Evolutionary conservation across 345 rosid genomes (phyloP), one percentile per base, ranked within the genome.

Genomic region (Aethionema arabicum): DNA sequence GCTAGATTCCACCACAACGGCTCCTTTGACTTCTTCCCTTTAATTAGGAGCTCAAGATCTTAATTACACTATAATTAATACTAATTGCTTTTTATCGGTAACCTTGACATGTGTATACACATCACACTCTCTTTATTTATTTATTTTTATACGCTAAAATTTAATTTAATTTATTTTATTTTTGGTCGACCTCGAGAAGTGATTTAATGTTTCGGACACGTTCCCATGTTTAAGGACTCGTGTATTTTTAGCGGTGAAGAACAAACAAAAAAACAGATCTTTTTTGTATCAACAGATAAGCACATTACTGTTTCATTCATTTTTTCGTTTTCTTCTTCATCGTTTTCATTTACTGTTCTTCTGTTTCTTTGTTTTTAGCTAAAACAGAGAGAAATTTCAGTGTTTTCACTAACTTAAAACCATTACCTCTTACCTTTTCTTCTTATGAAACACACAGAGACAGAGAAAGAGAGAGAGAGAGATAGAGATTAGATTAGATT

Each of bases 241-340:
- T 16, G 48, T 33, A 37, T 11, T 56, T 33, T 63, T 12, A 41
- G 35, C 48, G 69, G 69, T 70, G 55, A n/a, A 54, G 43, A 29
- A 10, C 44, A 52, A 43, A 36, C 13, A 45, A 5, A 61, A 16
- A 47, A 37, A 13, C 8, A 5, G 44, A 51, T 3, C n/a, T 13
- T 16, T 40, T 7, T 33, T 35, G 32, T 15, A 14, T 11, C 35
- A 64, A 64, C 45, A 69, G 74, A 70, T 56, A 62, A 69, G 4
- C 39, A 49, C 14, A 60, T 11, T 56, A 63, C 75, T 64, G 66
- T 71, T 71, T 36, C 69, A 70, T 63, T 57, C 65, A 66, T 70
- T 63, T 37, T 50, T 16, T n/a, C n/a, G 8, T 3, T 49, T 46
- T 50, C 48, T 40, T 33, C 50, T 32, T 70, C 66, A 4, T 58